Conservation (phyloP, 306 rosid genomes). For the Glycine latifolia region DNA sequence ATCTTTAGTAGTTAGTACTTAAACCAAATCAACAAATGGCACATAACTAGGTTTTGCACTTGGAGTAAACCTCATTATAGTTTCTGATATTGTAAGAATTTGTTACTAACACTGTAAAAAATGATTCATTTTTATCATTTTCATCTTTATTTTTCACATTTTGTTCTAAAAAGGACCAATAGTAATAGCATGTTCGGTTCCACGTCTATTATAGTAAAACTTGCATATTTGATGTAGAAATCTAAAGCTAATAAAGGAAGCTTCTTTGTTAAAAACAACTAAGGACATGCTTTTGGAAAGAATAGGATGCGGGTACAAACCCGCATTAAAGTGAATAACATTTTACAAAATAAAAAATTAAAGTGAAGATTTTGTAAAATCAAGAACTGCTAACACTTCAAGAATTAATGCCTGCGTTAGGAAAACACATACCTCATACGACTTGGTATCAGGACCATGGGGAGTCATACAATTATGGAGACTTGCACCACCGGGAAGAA, state of each 20-base stretch:
- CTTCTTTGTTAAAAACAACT: background rate
- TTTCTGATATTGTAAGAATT: background rate
- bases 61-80: background rate
- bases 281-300: background rate
- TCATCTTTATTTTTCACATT: background rate
- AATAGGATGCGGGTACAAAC: background rate
- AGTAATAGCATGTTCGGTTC: background rate
- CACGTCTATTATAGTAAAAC: background rate
- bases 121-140: background rate
- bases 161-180: background rate
- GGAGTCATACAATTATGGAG: constrained; percentile 98
- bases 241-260: background rate
- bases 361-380: background rate
- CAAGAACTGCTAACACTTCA: background rate
- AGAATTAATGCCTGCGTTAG: background rate
- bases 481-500: constrained; percentile 93
- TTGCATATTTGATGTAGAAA: background rate
- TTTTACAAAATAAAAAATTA: background rate
- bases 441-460: constrained; percentile 97
- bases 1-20: background rate
- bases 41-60: background rate
- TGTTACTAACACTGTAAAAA: background rate
- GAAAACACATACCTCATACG: constrained; percentile 74
- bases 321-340: background rate
- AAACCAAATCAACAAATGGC: background rate